Conservation (phyloP, 768 basidiomycete species). For the Tricholoma terreum region DNA sequence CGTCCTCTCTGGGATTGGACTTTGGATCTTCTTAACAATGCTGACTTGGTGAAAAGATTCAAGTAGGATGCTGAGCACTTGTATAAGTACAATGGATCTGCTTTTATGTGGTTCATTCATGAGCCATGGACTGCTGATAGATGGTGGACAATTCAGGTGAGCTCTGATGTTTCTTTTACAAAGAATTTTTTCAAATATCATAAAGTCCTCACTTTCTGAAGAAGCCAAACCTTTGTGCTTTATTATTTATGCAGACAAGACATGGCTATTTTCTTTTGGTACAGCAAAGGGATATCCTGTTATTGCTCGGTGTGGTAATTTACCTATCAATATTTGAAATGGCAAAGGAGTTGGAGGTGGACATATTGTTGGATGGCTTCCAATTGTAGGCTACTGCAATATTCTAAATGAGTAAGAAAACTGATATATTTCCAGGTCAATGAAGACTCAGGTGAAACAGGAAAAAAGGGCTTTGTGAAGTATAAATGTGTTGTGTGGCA, state of each 20-base stretch:
- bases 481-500: too few relatives aligned
- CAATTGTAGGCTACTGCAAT: constrained; percentile 30
- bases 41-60: constrained; percentile 1
- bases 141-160: constrained; percentile 12
- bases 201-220: too few relatives aligned
- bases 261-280: constrained; percentile 34
- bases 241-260: constrained; percentile 38
- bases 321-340: constrained; percentile 30
- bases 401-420: too few relatives aligned
- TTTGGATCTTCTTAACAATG: constrained; percentile 9
- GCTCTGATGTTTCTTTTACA: too few relatives aligned
- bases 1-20: constrained; percentile 16
- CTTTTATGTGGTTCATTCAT: constrained; percentile 5
- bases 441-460: too few relatives aligned
- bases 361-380: constrained; percentile 34
- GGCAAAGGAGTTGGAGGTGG: constrained; percentile 31
- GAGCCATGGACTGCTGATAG: constrained; percentile 15
- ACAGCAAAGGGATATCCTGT: constrained; percentile 34
- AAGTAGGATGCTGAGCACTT: constrained; percentile 16
- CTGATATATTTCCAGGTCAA: too few relatives aligned
- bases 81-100: constrained; percentile 4
- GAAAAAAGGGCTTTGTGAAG: too few relatives aligned
- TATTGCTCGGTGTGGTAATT: constrained; percentile 26
- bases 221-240: constrained; percentile 25
- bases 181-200: too few relatives aligned